A percentile compares a stretch with the other conserved stretches of the same genome.
These are phyloP conservation scores for Zygosaccharomyces rouxii DNA, from an alignment of 805 yeast species.

Conservation along the genomic window DNA sequence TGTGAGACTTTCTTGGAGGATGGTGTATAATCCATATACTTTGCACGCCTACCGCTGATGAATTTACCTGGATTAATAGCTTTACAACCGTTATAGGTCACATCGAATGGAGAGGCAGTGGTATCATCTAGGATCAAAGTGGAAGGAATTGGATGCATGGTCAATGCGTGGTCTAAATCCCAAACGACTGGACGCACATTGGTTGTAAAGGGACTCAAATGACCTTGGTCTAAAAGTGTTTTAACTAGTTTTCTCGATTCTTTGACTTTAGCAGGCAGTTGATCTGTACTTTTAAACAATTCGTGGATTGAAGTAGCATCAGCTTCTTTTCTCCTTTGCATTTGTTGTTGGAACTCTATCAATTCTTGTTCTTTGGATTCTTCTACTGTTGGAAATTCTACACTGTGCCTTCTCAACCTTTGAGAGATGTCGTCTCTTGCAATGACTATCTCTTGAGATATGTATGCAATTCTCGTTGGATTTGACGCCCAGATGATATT, in stretches of 20 bases:
- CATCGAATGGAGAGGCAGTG: slow-evolving; percentile 64
- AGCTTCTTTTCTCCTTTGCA: slow-evolving; percentile 16
- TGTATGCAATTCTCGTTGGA: slow-evolving; percentile 72
- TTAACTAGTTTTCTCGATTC: slow-evolving; percentile 70
- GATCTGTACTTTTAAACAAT: slow-evolving; percentile 33
- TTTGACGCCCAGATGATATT: slow-evolving; percentile 63
- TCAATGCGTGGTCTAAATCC: slow-evolving; percentile 63
- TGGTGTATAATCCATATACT: slow-evolving; percentile 73
- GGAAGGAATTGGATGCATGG: slow-evolving; percentile 76
- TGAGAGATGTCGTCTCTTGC: slow-evolving; percentile 68
- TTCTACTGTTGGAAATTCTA: slow-evolving; percentile 46
- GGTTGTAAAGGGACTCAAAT: slow-evolving; percentile 71
- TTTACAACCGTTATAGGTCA: slow-evolving; percentile 77
- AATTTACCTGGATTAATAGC: slow-evolving; percentile 69
- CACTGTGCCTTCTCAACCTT: slow-evolving; percentile 65
- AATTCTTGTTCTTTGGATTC: slow-evolving; percentile 30
- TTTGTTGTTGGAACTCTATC: slow-evolving; percentile 15
- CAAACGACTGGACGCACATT: slow-evolving; percentile 60
- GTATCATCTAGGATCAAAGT: slow-evolving; percentile 62
- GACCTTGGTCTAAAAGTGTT: slow-evolving; percentile 83
- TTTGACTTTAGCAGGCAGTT: slow-evolving; percentile 43
- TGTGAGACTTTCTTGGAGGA: slow-evolving; percentile 47
- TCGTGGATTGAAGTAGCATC: slow-evolving; percentile 27
- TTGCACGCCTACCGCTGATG: slow-evolving; percentile 44
- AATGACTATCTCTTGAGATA: slow-evolving; percentile 78